Base-by-base conservation (phyloP, 345 rosid genomes). In the Arabis hirsuta region DNA sequence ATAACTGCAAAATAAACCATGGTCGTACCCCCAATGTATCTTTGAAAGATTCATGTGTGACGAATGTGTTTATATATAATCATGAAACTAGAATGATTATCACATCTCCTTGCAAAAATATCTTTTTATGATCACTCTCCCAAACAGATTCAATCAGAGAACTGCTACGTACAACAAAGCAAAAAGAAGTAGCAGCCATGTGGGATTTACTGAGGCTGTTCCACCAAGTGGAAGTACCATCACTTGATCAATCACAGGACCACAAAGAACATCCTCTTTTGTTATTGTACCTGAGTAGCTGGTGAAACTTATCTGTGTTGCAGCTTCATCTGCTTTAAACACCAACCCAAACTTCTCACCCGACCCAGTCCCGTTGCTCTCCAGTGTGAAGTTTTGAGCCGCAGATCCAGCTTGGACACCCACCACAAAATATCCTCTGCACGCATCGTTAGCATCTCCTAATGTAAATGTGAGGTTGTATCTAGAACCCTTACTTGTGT, bases 201-300 rank as follows among this genome's bases (percentile, higher is more conserved):
- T 75, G n/a, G 72, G 69, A 67, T 55, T 73, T 9, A 61, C n/a
- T 7, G 67, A 48, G 62, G 57, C 31, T 65, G 64, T 73, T 34
- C 68, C 50, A 51, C 61, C 36, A n/a, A 82, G 78, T 69, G 80
- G 73, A 54, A 53, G 82, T 54, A 88, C 72, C 1, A 82, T 57
- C 13, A 83, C 85, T 50, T 82, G 80, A 61, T 88, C 94, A n/a
- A 86, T 45, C 61, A 86, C 79, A 7, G 90, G 93, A 12, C 93
- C 87, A 54, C 85, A 82, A 16, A 66, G 69, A 9, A 83, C 55
- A n/a, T 85, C 84, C 46, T 82, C 86, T 79, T 83, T 79, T 20
- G 82, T 82, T 65, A 71, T 78, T 66, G 69, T 67, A 38, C 52
- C 70, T 22, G 72, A 67, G 65, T 69, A 72, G 80, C 90, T 83